Evolutionary conservation across 192 early-diverging fungal genomes (phyloP), one percentile per base, ranked within the genome.

Genomic region (Phlyctochytrium bullatum): DNA sequence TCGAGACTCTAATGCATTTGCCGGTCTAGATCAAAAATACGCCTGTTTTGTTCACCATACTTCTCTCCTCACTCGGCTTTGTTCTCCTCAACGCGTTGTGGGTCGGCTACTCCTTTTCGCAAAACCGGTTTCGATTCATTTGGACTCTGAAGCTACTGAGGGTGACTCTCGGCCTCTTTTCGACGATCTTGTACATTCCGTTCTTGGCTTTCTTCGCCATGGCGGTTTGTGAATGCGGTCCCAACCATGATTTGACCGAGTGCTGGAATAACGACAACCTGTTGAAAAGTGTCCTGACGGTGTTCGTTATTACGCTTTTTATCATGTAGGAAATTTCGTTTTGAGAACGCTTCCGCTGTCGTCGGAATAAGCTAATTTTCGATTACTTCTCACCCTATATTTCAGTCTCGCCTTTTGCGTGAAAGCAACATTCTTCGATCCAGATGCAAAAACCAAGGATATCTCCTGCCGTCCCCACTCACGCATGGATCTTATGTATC

Each of bases 91-190:
- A 80, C 62, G 65, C 78, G 2, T 3, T 72, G 0, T 81, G 66
- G 70, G 80, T 78, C 4, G 80, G 76, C 25, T 78, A 74, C 32
- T 73, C 72, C 6, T 81, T 81, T 62, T 69, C 69, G 0, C 62
- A 65, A 54, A 81, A 81, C 61, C 36, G 59, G 2, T 81, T 81
- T 69, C 64, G 69, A 52, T 76, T 76, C 57, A 78, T 81, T 17
- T 81, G 80, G 80, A 78, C 80, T 16, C 59, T 81, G 23, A 76
- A 76, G 59, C 67, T 65, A 2, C 59, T 81, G 40, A 60, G 80
- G 0, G 53, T 69, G 40, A 74, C 68, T 3, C 58, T 81, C 1
- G 74, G 65, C 1, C 34, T 81, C 31, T 78, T 81, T 47, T 67
- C 74, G 0, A 81, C 70, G n/a, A 62, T 78, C 16, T 62, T 77